Base-by-base conservation (phyloP, 1,284 basidiomycete genomes). In the Trichosporon faecale region DNA sequence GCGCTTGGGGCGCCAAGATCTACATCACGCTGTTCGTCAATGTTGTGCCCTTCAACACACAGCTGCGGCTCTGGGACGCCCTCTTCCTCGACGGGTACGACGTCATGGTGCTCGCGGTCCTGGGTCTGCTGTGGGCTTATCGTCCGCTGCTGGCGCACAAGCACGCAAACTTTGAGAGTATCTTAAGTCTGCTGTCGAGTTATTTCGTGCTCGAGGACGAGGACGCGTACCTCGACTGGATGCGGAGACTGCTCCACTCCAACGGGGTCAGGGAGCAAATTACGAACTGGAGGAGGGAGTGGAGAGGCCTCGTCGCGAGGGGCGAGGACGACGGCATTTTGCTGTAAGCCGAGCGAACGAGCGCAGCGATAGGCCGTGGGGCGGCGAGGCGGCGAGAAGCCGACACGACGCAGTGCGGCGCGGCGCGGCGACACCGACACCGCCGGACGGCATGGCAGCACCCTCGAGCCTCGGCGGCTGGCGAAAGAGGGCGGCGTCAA, bases 21-120 rank as follows among this genome's bases (percentile, higher is more conserved):
- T 99, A 98, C 83, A 99, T 99, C 82, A 99, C 97, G 1, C 86
- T 99, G 18, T 96, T 95, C 78, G 90, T 94, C 66, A 98, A 97
- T 80, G 91, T 91, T 1, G 90, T 99, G n/a, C 95, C 96, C 14
- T 99, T 97, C 81, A 92, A 95, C 83, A 94, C 91, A 60, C 95
- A 98, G 85, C 85, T 99, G 49, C 88, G 97, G 70, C 80, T 99
- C 25, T 99, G 96, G 96, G 96, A 99, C 82, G 92, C 89, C 1
- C 91, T 96, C 78, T 85, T 98, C 64, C 83, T 96, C 25, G 94
- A 98, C 73, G 97, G 97, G 5, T 88, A 89, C 76, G 95, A 99
- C 79, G 86, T 95, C 7, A 92, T 98, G 74, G 86, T 98, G 60
- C 87, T 93, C 37, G 88, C 93, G 0, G 91, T 94, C 0, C 83